phyloP scores from a whole-genome alignment of 2,329 filamentous ascomycete species.

The Aspergillus neotritici region DNA sequence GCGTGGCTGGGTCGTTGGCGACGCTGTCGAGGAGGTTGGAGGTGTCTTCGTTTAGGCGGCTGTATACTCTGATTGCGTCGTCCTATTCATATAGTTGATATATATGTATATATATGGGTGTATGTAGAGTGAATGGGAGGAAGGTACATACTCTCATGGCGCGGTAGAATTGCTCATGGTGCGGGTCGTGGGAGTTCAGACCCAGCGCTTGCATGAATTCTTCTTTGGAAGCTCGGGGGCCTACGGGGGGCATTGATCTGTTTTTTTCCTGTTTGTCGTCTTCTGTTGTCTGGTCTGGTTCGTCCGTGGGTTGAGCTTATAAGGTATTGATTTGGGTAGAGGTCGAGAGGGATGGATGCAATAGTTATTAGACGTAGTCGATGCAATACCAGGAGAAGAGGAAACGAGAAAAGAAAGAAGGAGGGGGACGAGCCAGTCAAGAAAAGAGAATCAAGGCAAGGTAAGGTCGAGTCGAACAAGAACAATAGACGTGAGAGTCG shows the following conservation, averaged over 20 bases:
- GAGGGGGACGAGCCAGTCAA: too few species aligned
- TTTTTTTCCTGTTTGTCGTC: not conserved
- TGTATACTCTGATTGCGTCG: slow-evolving; percentile 42
- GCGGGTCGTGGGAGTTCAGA: slow-evolving; percentile 36
- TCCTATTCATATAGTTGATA: slow-evolving; percentile 26
- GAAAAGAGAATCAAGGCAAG: too few species aligned
- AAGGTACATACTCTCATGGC: slow-evolving; percentile 39
- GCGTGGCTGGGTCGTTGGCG: slow-evolving; percentile 31
- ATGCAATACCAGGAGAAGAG: too few species aligned
- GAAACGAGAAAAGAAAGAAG: too few species aligned
- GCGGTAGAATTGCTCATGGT: slow-evolving; percentile 41
- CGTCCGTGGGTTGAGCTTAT: too few species aligned
- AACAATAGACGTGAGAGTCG: too few species aligned
- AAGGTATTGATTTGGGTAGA: too few species aligned
- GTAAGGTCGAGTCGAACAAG: too few species aligned
- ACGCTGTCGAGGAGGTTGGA: slow-evolving; percentile 38
- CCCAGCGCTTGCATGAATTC: slow-evolving; percentile 44
- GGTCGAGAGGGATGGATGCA: too few species aligned
- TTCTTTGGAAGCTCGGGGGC: slow-evolving; percentile 42
- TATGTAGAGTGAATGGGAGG: not conserved
- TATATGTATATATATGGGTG: not conserved
- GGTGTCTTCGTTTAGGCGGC: slow-evolving; percentile 37
- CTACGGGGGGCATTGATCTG: slow-evolving; percentile 30
- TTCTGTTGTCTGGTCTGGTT: too few species aligned
- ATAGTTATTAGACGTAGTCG: too few species aligned